Evolutionary conservation across 768 basidiomycete species (phyloP), one percentile per base, ranked within the genome.

Genomic region (Pleurotus ostreatus): DNA sequence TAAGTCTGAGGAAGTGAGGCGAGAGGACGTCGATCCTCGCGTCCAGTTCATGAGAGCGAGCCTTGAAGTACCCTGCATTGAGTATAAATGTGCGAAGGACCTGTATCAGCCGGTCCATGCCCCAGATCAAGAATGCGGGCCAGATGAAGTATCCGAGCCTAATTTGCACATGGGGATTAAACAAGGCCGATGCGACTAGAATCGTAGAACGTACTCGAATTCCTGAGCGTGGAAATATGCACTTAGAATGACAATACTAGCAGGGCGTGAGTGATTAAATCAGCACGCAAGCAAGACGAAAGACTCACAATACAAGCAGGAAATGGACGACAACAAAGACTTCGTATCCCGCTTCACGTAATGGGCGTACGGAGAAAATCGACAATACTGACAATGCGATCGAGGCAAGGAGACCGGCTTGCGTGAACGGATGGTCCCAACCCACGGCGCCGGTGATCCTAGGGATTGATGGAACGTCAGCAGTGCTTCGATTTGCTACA

Each of bases 71-170:
- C 18, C 68, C 65, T 61, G 72, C 67, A 60, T 83, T 84, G 68
- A 66, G 73, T 13, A 70, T 52, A 39, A 77, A 59, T 4, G 82
- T 63, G 9, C 83, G 79, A 13, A 71, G 55, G n/a, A 73, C 8
- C 13, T 84, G 80, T 45, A 83, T 59, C 22, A 74, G 56, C 39
- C 81, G 76, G 62, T 86, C 85, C 44, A 85, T 60, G 0, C 70
- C 80, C 83, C 82, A 84, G 58, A 85, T 58, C 51, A 79, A 53
- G 59, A 85, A 72, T 0, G 76, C 67, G 3, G 81, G 80, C 76
- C 78, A 84, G 25, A 82, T 61, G 55, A 73, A 78, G 38, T 66
- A 66, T 20, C 72, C 63, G 18, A 66, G 64, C 25, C 72, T 77
- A 30, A 11, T 12, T 23, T 15, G 25, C 37, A n/a, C 49, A 22